Evolutionary conservation across 768 basidiomycete species (phyloP), one percentile per base, ranked within the genome.

Genomic region (Macrocybe gigantea): DNA sequence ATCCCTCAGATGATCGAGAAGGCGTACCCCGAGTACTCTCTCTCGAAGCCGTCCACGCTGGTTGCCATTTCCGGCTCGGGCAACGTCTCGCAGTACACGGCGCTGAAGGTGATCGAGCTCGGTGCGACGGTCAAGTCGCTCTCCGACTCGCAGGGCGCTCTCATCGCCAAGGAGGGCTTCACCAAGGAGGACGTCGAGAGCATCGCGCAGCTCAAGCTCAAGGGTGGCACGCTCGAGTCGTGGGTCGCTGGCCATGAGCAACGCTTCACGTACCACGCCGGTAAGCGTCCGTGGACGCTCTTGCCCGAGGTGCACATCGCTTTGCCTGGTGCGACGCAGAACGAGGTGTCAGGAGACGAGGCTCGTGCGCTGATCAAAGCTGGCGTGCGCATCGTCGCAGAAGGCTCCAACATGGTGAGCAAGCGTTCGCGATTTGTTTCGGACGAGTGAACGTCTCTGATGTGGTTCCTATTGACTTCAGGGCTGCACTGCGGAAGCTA

Each of bases 31-130:
- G 78, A 83, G 62, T 72, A 70, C 58, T 74, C 73, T 62, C 69
- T 78, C 49, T 55, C 60, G 58, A 70, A 71, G 47, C 61, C 69
- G 33, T 54, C 64, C 41, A 79, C 78, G 31, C 67, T 73, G 40
- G 79, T 80, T 47, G 75, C 75, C 44, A 74, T 80, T 60, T 79
- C 77, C 33, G 79, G 86, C 48, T 77, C 83, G 15, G 86, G 85
- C 22, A 88, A 88, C 66, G 86, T 88, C 57, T 79, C 85, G 34
- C 83, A 81, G 56, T 86, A 70, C 70, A 85, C 85, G 45, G 86
- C 86, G 0, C 73, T 85, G 64, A 86, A 87, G 64, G 79, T 85
- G 53, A 76, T 88, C 64, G 83, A 84, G 64, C 81, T 87, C 60
- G 86, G 85, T 44, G 85, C 77, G 41, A 78, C 71, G 52, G 84